Conservation (phyloP, 2,329 filamentous ascomycete species). For the Nannizziopsis barbatae region DNA sequence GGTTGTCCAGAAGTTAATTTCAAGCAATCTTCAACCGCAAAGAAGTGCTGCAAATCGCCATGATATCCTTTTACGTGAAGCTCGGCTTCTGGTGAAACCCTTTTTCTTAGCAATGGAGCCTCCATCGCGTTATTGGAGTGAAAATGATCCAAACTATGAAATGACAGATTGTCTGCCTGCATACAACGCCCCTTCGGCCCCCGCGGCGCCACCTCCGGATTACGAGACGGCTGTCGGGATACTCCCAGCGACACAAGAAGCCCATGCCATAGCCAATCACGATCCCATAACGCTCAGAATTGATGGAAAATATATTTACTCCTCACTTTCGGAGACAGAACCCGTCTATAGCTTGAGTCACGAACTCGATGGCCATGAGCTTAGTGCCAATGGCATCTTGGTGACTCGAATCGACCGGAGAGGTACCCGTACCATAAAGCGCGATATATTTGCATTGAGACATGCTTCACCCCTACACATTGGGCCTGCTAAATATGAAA, state of each 20-base stretch:
- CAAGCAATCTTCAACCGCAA: too few relatives aligned
- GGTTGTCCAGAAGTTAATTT: too few relatives aligned
- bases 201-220: slow-evolving; percentile 9
- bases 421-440: slow-evolving; percentile 1
- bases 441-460: slow-evolving; percentile 15
- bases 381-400: slow-evolving; percentile 11
- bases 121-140: too few relatives aligned
- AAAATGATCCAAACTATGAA: neutral
- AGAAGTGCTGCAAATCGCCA: too few relatives aligned
- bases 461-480: slow-evolving; percentile 8
- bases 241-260: neutral
- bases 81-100: too few relatives aligned
- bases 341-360: slow-evolving; percentile 17
- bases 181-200: slow-evolving; percentile 1
- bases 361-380: slow-evolving; percentile 16
- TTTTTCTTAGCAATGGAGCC: neutral
- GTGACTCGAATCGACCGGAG: slow-evolving; percentile 13
- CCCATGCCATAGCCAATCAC: neutral
- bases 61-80: too few relatives aligned
- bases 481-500: slow-evolving; percentile 11
- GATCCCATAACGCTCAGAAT: slow-evolving; percentile 12
- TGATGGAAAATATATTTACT: slow-evolving; percentile 13
- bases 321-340: slow-evolving; percentile 6
- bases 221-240: slow-evolving; percentile 11
- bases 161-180: neutral